Evolutionary conservation across 441 rosid species (phyloP), one percentile per base, ranked within the genome.

Genomic region (Croton laevigatus): DNA sequence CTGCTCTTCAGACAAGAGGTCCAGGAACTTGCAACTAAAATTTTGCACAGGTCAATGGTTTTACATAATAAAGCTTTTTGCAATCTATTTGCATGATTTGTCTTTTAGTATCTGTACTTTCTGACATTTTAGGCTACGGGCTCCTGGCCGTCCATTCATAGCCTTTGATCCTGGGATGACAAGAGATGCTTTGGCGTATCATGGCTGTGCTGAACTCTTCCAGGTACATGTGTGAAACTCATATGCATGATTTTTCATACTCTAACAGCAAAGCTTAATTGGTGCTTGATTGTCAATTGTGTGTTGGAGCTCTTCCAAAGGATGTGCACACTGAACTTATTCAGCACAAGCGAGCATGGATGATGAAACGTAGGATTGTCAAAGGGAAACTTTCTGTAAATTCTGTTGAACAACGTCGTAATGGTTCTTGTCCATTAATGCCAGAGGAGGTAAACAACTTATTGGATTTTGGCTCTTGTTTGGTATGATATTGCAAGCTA

Each of bases 181-280:
- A 20, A 85, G 98, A 82, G 99, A 95, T 79, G 95, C 96, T 69
- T 86, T 95, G 71, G 99, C 99, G n/a, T 93, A 87, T 78, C 80
- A 92, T 77, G 98, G 99, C 68, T 95, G 98, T 80, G 93, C 98
- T 61, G 99, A 95, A 82, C 90, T 95, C 59, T 95, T 95, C 92
- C 99, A 95, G 98, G 99, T 95, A 89, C 82, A 75, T 76, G 45
- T 73, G 78, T 72, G 67, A 59, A 78, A 77, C 74, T 54, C 75
- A 34, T 61, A 45, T 62, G 52, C 60, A 48, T 71, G 37, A 63
- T 69, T 73, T 40, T 4, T 40, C 10, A 49, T 17, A 52, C 59
- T 74, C 76, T 55, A 19, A 59, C 46, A n/a, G 55, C 27, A 63
- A 45, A 76, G 69, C 77, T 68, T 67, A 67, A 65, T 70, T 40